Percentiles rank a stretch among this genome's conserved stretches.
Conservation (phyloP, 345 rosid genomes). For the Populus ilicifolia region DNA sequence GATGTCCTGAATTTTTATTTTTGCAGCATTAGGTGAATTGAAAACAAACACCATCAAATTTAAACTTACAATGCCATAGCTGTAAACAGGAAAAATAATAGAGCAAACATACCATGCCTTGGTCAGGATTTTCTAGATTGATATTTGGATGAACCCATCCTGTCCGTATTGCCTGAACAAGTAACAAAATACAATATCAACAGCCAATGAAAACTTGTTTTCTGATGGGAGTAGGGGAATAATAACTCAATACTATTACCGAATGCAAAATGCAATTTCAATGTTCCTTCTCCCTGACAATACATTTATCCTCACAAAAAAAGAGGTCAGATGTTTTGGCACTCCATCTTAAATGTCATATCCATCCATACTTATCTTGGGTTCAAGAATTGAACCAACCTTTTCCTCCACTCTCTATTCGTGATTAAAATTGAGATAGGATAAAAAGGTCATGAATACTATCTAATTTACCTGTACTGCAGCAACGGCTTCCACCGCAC, state of each 20-base stretch:
- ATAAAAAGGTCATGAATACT: neutral
- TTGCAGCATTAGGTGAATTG: conserved; percentile 2
- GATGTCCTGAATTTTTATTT: conserved; percentile 48
- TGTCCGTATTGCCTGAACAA: conserved; percentile 71
- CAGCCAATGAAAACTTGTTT: neutral
- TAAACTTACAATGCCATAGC: neutral
- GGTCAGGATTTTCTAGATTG: conserved; percentile 82
- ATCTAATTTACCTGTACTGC: conserved; percentile 62
- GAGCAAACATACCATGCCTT: conserved; percentile 57
- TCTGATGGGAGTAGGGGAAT: neutral
- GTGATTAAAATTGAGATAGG: neutral
- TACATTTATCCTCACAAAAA: neutral
- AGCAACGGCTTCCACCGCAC: conserved; percentile 90
- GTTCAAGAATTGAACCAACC: neutral
- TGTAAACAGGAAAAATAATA: neutral
- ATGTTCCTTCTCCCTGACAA: neutral
- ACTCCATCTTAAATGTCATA: neutral
- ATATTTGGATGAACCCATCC: conserved; percentile 97
- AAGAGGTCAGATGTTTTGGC: neutral
- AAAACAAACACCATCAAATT: neutral
- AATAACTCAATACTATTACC: neutral
- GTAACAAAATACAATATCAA: conserved; percentile 10
- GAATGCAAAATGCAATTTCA: neutral
- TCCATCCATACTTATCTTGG: neutral
- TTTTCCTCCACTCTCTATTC: neutral